These are phyloP conservation scores for Conidiobolus incongruus DNA, from an alignment of 371 early-diverging fungal genomes.

Conservation along the genomic window DNA sequence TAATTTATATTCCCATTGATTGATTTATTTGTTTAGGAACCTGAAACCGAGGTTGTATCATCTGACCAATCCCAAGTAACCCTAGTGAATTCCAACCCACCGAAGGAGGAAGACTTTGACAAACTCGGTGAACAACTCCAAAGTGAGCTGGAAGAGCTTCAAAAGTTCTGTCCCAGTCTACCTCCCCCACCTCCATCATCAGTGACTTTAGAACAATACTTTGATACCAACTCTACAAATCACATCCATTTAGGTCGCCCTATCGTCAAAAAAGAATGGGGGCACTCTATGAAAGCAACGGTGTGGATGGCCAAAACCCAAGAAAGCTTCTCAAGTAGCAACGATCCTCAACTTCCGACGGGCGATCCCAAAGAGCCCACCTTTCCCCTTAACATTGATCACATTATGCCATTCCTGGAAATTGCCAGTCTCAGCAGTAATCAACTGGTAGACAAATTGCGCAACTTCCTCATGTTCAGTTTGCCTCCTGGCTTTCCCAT, in stretches of 20 bases:
- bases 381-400: too few relatives aligned
- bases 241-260: slow-evolving; percentile 12
- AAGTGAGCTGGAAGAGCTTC: neutral
- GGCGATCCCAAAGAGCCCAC: neutral
- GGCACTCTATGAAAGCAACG: slow-evolving; percentile 10
- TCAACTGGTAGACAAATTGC: slow-evolving; percentile 11
- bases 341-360: neutral
- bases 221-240: slow-evolving; percentile 7
- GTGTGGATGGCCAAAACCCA: slow-evolving; percentile 13
- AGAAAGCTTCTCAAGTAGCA: too few relatives aligned
- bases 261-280: slow-evolving; percentile 10
- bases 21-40: too few relatives aligned
- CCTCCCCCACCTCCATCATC: slow-evolving; percentile 8
- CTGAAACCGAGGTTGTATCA: too few relatives aligned
- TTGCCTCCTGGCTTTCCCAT: slow-evolving; percentile 14
- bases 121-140: neutral
- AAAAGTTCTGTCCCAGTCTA: slow-evolving; percentile 5
- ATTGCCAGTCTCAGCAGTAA: slow-evolving; percentile 3
- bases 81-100: too few relatives aligned
- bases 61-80: too few relatives aligned
- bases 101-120: too few relatives aligned
- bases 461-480: slow-evolving; percentile 11
- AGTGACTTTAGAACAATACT: slow-evolving; percentile 12
- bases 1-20: too few relatives aligned
- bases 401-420: neutral